Conservation (phyloP, 768 basidiomycete species). For the Suillus occidentalis region DNA sequence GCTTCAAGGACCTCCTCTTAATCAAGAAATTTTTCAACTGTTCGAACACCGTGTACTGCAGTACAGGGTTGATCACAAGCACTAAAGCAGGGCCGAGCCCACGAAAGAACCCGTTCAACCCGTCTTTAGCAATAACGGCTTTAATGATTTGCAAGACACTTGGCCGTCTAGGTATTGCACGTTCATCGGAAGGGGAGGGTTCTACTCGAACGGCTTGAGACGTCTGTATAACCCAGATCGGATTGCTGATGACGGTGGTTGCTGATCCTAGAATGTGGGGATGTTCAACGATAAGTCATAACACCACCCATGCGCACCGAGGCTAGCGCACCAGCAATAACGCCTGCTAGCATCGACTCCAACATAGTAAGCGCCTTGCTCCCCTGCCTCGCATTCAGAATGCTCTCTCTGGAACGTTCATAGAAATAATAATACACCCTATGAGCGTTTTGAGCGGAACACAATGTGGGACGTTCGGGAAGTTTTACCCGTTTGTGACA, state of each 20-base stretch:
- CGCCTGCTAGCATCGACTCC: constrained; percentile 88
- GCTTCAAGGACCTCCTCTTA: constrained; percentile 53
- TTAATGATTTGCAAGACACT: constrained; percentile 70
- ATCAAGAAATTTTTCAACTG: constrained; percentile 87
- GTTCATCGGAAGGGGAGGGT: constrained; percentile 24
- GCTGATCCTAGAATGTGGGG: constrained; percentile 60
- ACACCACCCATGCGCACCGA: not conserved
- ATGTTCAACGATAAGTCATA: not conserved
- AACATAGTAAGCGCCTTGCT: constrained; percentile 73
- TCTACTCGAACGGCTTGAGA: constrained; percentile 73
- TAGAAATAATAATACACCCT: constrained; percentile 96
- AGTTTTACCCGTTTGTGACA: constrained; percentile 81
- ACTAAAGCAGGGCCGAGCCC: constrained; percentile 93
- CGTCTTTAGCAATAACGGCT: constrained; percentile 71
- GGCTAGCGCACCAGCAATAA: constrained; percentile 70
- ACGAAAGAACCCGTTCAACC: constrained; percentile 81
- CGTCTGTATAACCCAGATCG: constrained; percentile 96
- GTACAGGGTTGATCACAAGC: constrained; percentile 91
- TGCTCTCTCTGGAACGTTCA: constrained; percentile 60
- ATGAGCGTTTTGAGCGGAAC: not conserved
- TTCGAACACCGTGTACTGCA: constrained; percentile 93
- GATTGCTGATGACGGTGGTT: constrained; percentile 88
- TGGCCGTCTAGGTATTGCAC: constrained; percentile 41
- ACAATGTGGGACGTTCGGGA: not conserved
- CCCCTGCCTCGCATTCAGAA: constrained; percentile 55